phyloP scores from a whole-genome alignment of 2,329 filamentous ascomycete genomes.

The Diplodia corticola region DNA sequence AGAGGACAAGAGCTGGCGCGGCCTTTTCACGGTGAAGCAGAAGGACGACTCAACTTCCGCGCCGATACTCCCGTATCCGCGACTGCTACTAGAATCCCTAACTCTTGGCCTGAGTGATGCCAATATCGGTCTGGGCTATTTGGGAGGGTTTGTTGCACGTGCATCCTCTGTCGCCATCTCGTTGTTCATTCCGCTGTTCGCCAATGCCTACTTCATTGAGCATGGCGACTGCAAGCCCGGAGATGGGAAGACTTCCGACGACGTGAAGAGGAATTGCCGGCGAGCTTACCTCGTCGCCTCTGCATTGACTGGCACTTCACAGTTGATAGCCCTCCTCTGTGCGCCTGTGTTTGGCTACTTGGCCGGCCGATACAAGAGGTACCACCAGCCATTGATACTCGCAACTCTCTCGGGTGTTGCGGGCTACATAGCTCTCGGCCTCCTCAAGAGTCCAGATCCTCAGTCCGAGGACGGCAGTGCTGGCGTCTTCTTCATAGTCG shows the following conservation, averaged over 20 bases:
- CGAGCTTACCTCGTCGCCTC: constrained; percentile 86
- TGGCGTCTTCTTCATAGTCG: constrained; percentile 72
- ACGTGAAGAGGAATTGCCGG: constrained; percentile 82
- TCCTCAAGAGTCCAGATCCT: constrained; percentile 75
- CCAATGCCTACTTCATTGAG: constrained; percentile 85
- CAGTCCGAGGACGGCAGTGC: constrained; percentile 67
- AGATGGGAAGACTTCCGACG: constrained; percentile 46
- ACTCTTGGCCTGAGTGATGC: constrained; percentile 70
- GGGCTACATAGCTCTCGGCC: constrained; percentile 76
- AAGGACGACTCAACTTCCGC: constrained; percentile 20
- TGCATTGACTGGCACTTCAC: constrained; percentile 83
- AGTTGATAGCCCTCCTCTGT: constrained; percentile 79
- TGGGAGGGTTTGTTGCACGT: constrained; percentile 87
- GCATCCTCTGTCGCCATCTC: constrained; percentile 95
- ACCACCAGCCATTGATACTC: constrained; percentile 73
- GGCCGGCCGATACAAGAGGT: constrained; percentile 61
- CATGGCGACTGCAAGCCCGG: constrained; percentile 71
- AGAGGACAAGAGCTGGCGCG: constrained; percentile 69
- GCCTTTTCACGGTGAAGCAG: constrained; percentile 37
- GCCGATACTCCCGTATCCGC: constrained; percentile 58
- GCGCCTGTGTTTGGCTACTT: constrained; percentile 87
- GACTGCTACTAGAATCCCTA: constrained; percentile 44
- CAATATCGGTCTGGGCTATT: constrained; percentile 81
- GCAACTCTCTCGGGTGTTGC: constrained; percentile 72
- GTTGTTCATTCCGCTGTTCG: constrained; percentile 87